Evolutionary conservation across 371 early-diverging fungal species (phyloP), one percentile per base, ranked within the genome.

Genomic region (Blastocladiella emersonii): DNA sequence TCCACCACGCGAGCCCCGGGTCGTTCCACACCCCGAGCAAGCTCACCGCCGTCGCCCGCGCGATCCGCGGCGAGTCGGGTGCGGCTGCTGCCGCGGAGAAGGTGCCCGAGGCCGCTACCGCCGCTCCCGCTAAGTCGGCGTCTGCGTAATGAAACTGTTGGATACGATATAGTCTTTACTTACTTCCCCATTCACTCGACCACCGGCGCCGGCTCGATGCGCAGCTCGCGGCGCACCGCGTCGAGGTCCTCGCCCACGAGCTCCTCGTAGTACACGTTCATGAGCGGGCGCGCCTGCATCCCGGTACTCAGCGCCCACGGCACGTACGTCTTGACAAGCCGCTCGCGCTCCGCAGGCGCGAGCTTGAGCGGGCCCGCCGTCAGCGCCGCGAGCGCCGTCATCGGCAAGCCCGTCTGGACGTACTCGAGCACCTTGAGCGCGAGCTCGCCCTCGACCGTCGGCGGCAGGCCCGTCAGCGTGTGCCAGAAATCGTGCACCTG

Each of bases 401-500:
- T 68, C 15, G 78, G 78, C 27, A 80, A 60, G 6, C 78, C 78
- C 1, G 72, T 75, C 51, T 97, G 96, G 17, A 78, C 81, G 77
- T 87, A 85, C 72, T 97, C 98, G 67, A 94, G 89, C 86, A 90
- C 91, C 74, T 97, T 97, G 45, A 97, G 73, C 3, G 89, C 94
- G 60, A 96, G 73, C 74, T 97, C 98, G 59, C 86, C 93, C 66
- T 91, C 90, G 10, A 95, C 90, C 2, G 89, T 83, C 1, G 89
- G 86, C 10, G 89, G 85, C 34, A 94, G 64, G 19, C 89, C 93
- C 15, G 90, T 85, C 57, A 97, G 68, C 10, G 88, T 82, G 70
- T 97, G 98, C 70, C 85, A 91, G 67, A 95, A 92, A 70, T 97
- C 97, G 66, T 96, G 97, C 34, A 87, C 84, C 72, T 95, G 86